These are phyloP conservation scores for Trametes pubescens DNA, from an alignment of 1,284 basidiomycete genomes.

Conservation along the genomic window DNA sequence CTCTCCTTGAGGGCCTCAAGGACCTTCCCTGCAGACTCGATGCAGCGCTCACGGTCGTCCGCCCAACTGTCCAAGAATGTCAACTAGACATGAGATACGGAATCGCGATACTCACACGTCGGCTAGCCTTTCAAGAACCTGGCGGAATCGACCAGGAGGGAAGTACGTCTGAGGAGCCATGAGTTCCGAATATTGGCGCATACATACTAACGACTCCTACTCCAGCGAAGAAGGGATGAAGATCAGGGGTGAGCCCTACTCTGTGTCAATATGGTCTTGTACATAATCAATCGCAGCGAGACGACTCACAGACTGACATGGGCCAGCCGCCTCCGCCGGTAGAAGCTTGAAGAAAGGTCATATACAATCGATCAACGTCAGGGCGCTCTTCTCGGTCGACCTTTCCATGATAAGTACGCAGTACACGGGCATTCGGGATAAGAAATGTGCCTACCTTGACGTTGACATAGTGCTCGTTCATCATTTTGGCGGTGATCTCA, in stretches of 20 bases:
- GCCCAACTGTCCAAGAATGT: constrained; percentile 34
- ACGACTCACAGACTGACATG: constrained; percentile 47
- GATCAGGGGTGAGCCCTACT: constrained; percentile 48
- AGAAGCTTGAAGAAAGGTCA: constrained; percentile 54
- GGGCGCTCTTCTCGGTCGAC: constrained; percentile 56
- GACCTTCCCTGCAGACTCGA: constrained; percentile 34
- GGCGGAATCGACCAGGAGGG: constrained; percentile 41
- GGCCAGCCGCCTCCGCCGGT: constrained; percentile 55
- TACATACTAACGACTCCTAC: constrained; percentile 17
- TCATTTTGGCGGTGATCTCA: constrained; percentile 48
- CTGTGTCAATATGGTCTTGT: background rate
- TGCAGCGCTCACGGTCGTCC: constrained; percentile 34
- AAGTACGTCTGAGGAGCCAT: constrained; percentile 46
- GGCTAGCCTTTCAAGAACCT: constrained; percentile 38
- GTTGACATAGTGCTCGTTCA: constrained; percentile 54
- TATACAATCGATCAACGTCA: constrained; percentile 55
- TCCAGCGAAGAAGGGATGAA: constrained; percentile 54
- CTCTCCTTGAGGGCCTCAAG: constrained; percentile 34
- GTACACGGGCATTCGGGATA: background rate
- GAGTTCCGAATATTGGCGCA: background rate
- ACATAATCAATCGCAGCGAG: background rate
- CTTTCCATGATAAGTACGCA: constrained; percentile 19
- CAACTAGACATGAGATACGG: background rate
- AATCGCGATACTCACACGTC: constrained; percentile 33
- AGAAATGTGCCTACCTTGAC: constrained; percentile 43